Conservation (phyloP, 805 yeast species). For the Cyberlindnera americana region DNA sequence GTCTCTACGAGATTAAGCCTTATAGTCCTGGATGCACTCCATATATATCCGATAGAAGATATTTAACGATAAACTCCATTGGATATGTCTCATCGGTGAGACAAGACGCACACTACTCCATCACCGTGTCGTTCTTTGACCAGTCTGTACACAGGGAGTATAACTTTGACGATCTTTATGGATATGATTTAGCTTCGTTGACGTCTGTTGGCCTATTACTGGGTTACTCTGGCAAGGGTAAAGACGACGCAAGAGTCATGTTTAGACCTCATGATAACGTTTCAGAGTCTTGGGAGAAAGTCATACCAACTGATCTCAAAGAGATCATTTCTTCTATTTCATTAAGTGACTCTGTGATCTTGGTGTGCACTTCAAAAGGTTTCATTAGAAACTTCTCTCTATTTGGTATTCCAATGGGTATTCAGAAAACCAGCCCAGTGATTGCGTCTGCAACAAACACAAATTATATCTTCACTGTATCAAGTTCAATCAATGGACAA, state of each 20-base stretch:
- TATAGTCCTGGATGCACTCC: slow-evolving; percentile 90
- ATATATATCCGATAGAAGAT: slow-evolving; percentile 64
- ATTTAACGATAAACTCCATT: slow-evolving; percentile 70
- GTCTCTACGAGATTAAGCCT: slow-evolving; percentile 45
- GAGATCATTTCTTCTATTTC: slow-evolving; percentile 71
- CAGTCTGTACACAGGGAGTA: slow-evolving; percentile 70
- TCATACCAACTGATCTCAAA: slow-evolving; percentile 43
- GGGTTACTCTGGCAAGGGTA: slow-evolving; percentile 42
- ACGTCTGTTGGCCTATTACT: slow-evolving; percentile 63
- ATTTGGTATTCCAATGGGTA: slow-evolving; percentile 66
- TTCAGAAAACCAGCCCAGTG: slow-evolving; percentile 71
- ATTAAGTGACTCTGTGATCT: slow-evolving; percentile 54
- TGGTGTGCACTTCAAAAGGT: slow-evolving; percentile 75
- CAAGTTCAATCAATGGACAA: slow-evolving; percentile 29
- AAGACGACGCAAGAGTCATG: slow-evolving; percentile 44
- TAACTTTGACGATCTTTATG: slow-evolving; percentile 73
- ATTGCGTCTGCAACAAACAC: slow-evolving; percentile 43
- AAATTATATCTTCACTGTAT: slow-evolving; percentile 30
- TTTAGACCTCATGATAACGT: slow-evolving; percentile 68
- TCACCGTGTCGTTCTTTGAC: slow-evolving; percentile 89
- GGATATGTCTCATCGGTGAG: slow-evolving; percentile 83
- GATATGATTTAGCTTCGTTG: slow-evolving; percentile 73
- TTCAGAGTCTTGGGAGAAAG: slow-evolving; percentile 68
- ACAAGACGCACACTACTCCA: slow-evolving; percentile 53
- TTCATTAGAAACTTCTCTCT: slow-evolving; percentile 66